phyloP scores from a whole-genome alignment of 768 basidiomycete species.

The Serendipita sp. region DNA sequence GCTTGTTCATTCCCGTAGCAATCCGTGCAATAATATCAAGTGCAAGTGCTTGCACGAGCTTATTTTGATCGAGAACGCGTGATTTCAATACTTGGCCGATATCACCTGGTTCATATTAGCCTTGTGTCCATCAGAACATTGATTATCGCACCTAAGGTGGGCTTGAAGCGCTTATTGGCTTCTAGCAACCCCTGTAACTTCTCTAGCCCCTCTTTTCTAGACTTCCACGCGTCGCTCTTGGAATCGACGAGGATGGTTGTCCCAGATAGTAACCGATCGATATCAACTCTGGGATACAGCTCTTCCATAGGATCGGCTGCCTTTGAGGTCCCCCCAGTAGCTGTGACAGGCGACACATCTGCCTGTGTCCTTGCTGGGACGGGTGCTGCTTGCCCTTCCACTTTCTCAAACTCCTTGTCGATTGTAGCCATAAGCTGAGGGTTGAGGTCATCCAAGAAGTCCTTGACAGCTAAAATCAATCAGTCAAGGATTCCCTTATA shows the following conservation, averaged over 20 bases:
- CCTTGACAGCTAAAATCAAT: slow-evolving; percentile 54
- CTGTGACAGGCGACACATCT: slow-evolving; percentile 44
- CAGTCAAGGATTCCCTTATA: not conserved
- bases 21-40: slow-evolving; percentile 82
- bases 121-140: not conserved
- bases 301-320: slow-evolving; percentile 71
- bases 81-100: slow-evolving; percentile 78
- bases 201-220: slow-evolving; percentile 89
- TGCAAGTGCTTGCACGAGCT: slow-evolving; percentile 78
- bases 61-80: slow-evolving; percentile 82
- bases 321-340: slow-evolving; percentile 28
- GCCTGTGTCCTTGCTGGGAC: slow-evolving; percentile 61
- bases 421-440: slow-evolving; percentile 87
- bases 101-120: slow-evolving; percentile 43
- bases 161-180: slow-evolving; percentile 86
- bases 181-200: slow-evolving; percentile 67
- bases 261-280: slow-evolving; percentile 70
- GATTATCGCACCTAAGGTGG: slow-evolving; percentile 54
- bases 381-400: slow-evolving; percentile 58
- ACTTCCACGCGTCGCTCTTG: slow-evolving; percentile 93
- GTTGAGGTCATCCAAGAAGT: slow-evolving; percentile 86
- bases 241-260: slow-evolving; percentile 68
- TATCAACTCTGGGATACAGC: slow-evolving; percentile 85
- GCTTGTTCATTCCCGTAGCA: slow-evolving; percentile 86
- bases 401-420: slow-evolving; percentile 81